Evolutionary conservation across 2,329 filamentous ascomycete genomes (phyloP).

Genomic region (Metarhizium guizhouense): DNA sequence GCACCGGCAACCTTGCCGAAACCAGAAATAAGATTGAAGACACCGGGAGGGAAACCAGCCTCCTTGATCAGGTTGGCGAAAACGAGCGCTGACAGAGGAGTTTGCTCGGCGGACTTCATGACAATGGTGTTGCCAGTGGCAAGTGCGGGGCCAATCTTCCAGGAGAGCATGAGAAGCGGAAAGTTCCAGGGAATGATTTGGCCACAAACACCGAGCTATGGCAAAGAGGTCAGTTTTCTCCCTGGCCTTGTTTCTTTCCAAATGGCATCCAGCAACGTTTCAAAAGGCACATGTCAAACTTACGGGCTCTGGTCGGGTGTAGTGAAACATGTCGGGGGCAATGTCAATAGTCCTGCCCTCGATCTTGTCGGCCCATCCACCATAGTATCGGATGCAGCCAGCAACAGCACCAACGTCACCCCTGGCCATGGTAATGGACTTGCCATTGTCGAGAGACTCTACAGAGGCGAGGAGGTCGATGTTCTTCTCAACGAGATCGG

Average conservation of each 20-base stretch:
- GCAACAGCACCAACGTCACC: slow-evolving; percentile 62
- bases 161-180: slow-evolving; percentile 69
- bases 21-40: slow-evolving; percentile 69
- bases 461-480: slow-evolving; percentile 66
- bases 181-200: slow-evolving; percentile 92
- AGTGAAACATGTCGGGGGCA: slow-evolving; percentile 69
- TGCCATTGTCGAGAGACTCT: slow-evolving; percentile 84
- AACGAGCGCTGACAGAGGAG: slow-evolving; percentile 59
- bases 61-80: slow-evolving; percentile 60
- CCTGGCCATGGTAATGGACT: slow-evolving; percentile 67
- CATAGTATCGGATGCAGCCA: slow-evolving; percentile 64
- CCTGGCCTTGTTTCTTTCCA: neutral
- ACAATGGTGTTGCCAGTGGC: slow-evolving; percentile 65
- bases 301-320: slow-evolving; percentile 67
- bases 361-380: slow-evolving; percentile 88
- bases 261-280: no score
- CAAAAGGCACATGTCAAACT: slow-evolving; percentile 14
- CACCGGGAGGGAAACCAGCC: slow-evolving; percentile 70
- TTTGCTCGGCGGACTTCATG: slow-evolving; percentile 70
- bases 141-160: slow-evolving; percentile 73
- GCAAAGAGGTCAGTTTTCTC: neutral
- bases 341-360: slow-evolving; percentile 81
- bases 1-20: slow-evolving; percentile 73
- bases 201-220: slow-evolving; percentile 62
- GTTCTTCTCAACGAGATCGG: slow-evolving; percentile 74